Conservation (phyloP, 331 rosid genomes). For the Quercus phellos region DNA sequence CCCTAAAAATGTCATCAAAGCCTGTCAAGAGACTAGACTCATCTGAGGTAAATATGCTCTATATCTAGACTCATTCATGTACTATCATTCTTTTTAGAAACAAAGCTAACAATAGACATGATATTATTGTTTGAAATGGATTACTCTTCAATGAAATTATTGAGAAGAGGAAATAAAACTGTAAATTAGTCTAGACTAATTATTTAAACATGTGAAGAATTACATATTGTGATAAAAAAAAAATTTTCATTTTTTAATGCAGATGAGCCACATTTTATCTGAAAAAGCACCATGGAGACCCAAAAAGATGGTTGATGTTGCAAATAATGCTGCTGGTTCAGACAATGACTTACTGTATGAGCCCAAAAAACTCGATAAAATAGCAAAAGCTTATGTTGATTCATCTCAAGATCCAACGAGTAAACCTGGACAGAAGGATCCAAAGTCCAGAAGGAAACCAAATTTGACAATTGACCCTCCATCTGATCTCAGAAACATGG, state of each 20-base stretch:
- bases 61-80: neutral
- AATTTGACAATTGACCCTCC: constrained; percentile 7
- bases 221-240: constrained; percentile 12
- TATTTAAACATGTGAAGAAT: neutral
- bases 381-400: constrained; percentile 12
- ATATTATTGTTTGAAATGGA: neutral
- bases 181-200: neutral
- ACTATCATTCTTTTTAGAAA: neutral
- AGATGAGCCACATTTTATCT: constrained; percentile 34
- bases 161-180: neutral
- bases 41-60: constrained; percentile 38
- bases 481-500: constrained; percentile 20
- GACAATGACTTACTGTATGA: constrained; percentile 20
- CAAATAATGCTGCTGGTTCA: constrained; percentile 17
- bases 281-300: constrained; percentile 15
- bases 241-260: constrained; percentile 17
- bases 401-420: constrained; percentile 19
- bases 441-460: constrained; percentile 25
- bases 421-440: constrained; percentile 24
- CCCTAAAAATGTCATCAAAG: constrained; percentile 38
- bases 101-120: neutral
- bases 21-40: constrained; percentile 38
- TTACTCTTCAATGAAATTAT: neutral
- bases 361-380: constrained; percentile 15
- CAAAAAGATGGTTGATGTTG: constrained; percentile 11